phyloP scores from a whole-genome alignment of 2,329 filamentous ascomycete genomes.

The Akanthomyces dipterigenus region DNA sequence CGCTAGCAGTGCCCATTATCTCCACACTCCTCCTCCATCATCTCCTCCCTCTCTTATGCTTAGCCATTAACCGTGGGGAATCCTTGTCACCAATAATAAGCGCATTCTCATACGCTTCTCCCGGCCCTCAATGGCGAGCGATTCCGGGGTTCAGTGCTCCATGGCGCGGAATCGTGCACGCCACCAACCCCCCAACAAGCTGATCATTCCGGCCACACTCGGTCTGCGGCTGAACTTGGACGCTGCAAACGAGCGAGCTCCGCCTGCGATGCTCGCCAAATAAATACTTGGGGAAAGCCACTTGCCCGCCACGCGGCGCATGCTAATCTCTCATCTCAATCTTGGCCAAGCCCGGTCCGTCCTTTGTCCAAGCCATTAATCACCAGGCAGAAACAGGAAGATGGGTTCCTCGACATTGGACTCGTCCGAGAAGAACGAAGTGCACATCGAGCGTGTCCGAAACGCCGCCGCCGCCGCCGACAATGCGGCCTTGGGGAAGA shows the following conservation, averaged over 20 bases:
- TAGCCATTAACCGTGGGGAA: not conserved
- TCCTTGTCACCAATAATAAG: not conserved
- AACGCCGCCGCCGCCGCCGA: not conserved
- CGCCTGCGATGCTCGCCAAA: not conserved
- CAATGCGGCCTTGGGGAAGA: not conserved
- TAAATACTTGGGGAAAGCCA: not conserved
- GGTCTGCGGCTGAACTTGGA: not conserved
- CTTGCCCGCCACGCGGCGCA: not conserved
- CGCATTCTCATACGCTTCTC: no score
- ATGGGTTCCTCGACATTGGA: not conserved
- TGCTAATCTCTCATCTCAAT: not conserved
- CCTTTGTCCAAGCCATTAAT: not conserved
- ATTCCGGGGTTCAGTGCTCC: not conserved
- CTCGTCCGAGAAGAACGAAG: not conserved
- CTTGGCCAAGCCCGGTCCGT: not conserved
- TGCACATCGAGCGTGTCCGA: slow-evolving; percentile 1
- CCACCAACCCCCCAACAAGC: not conserved
- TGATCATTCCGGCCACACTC: not conserved
- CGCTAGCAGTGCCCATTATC: no score
- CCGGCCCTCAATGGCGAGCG: not conserved
- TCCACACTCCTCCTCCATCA: not conserved
- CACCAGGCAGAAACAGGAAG: not conserved
- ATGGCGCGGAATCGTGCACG: not conserved
- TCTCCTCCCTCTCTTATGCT: not conserved
- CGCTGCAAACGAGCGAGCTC: not conserved